Base-by-base conservation (phyloP, 2,329 filamentous ascomycete species). In the Pleoardoris graminearum region DNA sequence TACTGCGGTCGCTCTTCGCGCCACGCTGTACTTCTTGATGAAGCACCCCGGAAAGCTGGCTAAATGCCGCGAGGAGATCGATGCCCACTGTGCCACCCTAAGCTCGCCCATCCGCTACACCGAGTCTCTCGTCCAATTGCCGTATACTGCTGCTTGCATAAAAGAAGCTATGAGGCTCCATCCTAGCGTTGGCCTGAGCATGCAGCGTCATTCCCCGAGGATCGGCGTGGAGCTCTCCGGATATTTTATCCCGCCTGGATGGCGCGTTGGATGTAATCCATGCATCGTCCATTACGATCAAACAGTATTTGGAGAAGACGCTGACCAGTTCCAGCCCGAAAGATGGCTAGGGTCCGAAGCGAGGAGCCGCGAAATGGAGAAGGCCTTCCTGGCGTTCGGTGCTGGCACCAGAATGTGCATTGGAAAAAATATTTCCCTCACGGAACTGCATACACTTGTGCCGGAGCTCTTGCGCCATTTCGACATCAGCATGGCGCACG, bases 251-350 rank as follows among this genome's bases (percentile, higher is more conserved):
- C 71, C 75, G 1, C 63, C 59, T 2, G 73, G 72, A 4, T 66
- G 57, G 48, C 50, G 50, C 10, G 65, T 75, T 6, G 67, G 71
- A 3, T 70, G 75, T 32, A 75, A 71, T 30, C 67, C 74, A 1
- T 67, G 65, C 44, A 68, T 72, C 17, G 63, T 71, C 1, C 73
- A 72, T 22, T 65, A 67, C 6, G 77, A 82, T 60, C 65, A 64
- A 38, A 53, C 42, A 0, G 59, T 78, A 3, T 83, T 78, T 58
- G 80, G 79, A 0, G 57, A 68, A 0, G 77, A 82, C 51, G 72
- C 75, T 0, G 72, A 80, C 17, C 52, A 57, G 0, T 83, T 77
- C 56, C 67, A 69, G 1, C 79, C 80, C 0, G 79, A 80, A 42
- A 69, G 81, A 3, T 83, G 80, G 79, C 62, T 83, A 6, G 51